A percentile compares a stretch with the other conserved stretches of the same genome.
These are phyloP conservation scores for Phialemonium atrogriseum DNA, from an alignment of 2,329 filamentous ascomycete species.

Conservation along the genomic window DNA sequence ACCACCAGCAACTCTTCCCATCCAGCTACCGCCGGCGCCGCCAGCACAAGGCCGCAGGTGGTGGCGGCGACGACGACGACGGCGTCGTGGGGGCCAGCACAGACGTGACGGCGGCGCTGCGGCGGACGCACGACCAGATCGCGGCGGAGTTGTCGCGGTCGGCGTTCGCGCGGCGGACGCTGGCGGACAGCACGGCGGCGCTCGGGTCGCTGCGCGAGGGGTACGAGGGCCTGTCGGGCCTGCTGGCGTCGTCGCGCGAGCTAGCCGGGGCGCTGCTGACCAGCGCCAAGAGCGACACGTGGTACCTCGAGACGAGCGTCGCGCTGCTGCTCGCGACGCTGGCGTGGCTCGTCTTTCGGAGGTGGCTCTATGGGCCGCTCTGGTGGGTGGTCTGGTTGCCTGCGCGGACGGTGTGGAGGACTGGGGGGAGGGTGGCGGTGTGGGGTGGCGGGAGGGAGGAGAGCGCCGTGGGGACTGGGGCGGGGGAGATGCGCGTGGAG, in stretches of 20 bases:
- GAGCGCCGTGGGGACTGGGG: conserved; percentile 16
- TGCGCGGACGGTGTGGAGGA: conserved; percentile 58
- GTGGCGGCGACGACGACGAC: conserved; percentile 48
- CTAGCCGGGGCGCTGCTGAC: conserved; percentile 71
- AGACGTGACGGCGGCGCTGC: conserved; percentile 77
- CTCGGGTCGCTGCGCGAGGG: conserved; percentile 73
- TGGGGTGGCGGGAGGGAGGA: conserved; percentile 30
- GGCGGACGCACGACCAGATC: conserved; percentile 81
- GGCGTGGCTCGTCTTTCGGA: conserved; percentile 76
- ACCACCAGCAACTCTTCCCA: conserved; percentile 12
- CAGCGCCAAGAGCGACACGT: conserved; percentile 93
- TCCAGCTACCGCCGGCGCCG: conserved; percentile 16
- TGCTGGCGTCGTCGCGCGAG: conserved; percentile 66
- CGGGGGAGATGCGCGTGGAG: conserved; percentile 17
- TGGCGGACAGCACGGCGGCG: conserved; percentile 75
- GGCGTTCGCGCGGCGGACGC: conserved; percentile 81
- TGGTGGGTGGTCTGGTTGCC: conserved; percentile 88
- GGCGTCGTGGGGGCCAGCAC: conserved; percentile 68
- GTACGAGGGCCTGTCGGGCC: conserved; percentile 70
- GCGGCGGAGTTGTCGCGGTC: conserved; percentile 76
- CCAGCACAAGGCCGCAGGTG: conserved; percentile 21
- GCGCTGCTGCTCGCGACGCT: conserved; percentile 73
- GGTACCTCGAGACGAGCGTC: conserved; percentile 89
- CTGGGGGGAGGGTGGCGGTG: conserved; percentile 41
- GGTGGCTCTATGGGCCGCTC: conserved; percentile 78